phyloP scores from a whole-genome alignment of 129 eudicot genomes.

The Helichrysum umbraculigerum region DNA sequence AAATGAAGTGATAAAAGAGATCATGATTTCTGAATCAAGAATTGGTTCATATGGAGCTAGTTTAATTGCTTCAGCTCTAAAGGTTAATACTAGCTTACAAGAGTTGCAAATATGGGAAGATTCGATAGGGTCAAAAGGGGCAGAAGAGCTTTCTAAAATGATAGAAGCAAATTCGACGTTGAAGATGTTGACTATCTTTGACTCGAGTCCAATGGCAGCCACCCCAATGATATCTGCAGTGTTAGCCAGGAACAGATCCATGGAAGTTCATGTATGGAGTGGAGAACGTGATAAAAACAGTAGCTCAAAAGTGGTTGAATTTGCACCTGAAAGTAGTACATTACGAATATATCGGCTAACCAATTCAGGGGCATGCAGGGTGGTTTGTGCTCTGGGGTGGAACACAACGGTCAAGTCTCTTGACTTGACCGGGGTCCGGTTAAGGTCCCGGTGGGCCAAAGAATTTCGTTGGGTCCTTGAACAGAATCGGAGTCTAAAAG shows the following conservation, averaged over 20 bases:
- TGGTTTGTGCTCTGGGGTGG: slow-evolving; percentile 72
- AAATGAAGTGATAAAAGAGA: slow-evolving; percentile 56
- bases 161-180: slow-evolving; percentile 74
- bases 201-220: slow-evolving; percentile 60
- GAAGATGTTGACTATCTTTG: slow-evolving; percentile 69
- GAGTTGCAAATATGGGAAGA: slow-evolving; percentile 92
- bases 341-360: slow-evolving; percentile 59
- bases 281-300: slow-evolving; percentile 37
- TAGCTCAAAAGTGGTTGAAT: slow-evolving; percentile 67
- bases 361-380: slow-evolving; percentile 64
- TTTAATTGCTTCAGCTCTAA: slow-evolving; percentile 65
- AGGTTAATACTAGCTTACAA: slow-evolving; percentile 60
- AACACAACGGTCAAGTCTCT: slow-evolving; percentile 72
- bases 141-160: slow-evolving; percentile 88
- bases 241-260: slow-evolving; percentile 74
- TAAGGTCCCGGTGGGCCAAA: slow-evolving; percentile 81
- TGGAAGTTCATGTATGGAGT: slow-evolving; percentile 85
- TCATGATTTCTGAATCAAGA: slow-evolving; percentile 68
- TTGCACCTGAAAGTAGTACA: slow-evolving; percentile 62
- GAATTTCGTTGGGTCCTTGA: slow-evolving; percentile 86
- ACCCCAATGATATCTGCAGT: slow-evolving; percentile 83
- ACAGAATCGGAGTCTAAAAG: slow-evolving; percentile 69
- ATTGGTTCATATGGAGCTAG: slow-evolving; percentile 75
- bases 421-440: slow-evolving; percentile 73
- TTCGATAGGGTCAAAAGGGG: slow-evolving; percentile 80